phyloP scores from a whole-genome alignment of 352 stramenopile species.

The Phytophthora macrochlamydospora region DNA sequence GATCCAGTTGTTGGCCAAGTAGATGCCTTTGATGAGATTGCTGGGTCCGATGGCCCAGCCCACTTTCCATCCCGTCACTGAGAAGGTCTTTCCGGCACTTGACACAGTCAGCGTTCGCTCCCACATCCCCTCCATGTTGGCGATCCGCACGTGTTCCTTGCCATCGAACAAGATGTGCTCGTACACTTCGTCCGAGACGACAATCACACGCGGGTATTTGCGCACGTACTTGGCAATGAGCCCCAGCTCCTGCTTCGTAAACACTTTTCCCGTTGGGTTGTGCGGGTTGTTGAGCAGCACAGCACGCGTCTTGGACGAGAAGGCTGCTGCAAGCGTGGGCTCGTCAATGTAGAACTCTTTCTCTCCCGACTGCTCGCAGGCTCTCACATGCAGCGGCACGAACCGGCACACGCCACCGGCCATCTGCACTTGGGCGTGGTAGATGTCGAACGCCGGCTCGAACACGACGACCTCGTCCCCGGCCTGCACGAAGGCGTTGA shows the following conservation, averaged over 20 bases:
- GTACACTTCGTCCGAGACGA: conserved; percentile 99
- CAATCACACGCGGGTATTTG: conserved; percentile 86
- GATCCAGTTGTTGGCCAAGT: conserved; percentile 86
- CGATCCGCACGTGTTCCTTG: conserved; percentile 69
- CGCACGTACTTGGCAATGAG: conserved; percentile 90
- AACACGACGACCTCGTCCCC: conserved; percentile 97
- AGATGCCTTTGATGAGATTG: conserved; percentile 72
- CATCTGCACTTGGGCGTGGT: conserved; percentile 90
- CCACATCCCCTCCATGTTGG: conserved; percentile 83
- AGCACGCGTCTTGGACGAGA: conserved; percentile 93
- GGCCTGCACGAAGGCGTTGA: conserved; percentile 92
- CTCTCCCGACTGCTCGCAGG: conserved; percentile 25
- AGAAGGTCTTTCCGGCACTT: conserved; percentile 93
- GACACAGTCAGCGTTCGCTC: conserved; percentile 90
- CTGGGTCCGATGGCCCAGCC: conserved; percentile 91
- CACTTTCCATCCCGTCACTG: conserved; percentile 93
- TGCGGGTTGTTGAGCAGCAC: conserved; percentile 98
- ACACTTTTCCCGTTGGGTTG: conserved; percentile 99
- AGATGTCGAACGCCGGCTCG: conserved; percentile 98
- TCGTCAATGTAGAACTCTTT: conserved; percentile 90
- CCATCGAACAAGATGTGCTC: conserved; percentile 95
- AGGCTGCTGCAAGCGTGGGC: conserved; percentile 76
- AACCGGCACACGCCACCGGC: conserved; percentile 78
- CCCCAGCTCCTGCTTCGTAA: conserved; percentile 93
- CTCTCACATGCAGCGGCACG: conserved; percentile 80